Conservation (phyloP, 2,329 filamentous ascomycete genomes). For the Scedosporium boydii region DNA sequence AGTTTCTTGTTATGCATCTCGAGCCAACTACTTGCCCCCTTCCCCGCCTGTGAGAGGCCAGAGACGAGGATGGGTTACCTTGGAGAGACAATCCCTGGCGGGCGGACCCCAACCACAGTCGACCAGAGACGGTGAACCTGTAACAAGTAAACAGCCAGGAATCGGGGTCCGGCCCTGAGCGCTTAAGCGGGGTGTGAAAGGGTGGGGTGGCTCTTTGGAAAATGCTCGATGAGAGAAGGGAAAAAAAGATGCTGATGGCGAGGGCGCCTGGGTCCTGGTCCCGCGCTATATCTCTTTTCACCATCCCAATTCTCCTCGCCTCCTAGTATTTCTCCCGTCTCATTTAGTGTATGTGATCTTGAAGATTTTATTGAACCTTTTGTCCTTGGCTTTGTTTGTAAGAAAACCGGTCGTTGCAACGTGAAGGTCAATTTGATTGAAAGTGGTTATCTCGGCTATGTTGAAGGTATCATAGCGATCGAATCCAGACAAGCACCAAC, state of each 20-base stretch:
- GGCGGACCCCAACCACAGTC: not conserved
- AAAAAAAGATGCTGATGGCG: not conserved
- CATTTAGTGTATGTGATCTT: not conserved
- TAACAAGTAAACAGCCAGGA: not conserved
- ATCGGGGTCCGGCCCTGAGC: constrained; percentile 5
- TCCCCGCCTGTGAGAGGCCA: constrained; percentile 5
- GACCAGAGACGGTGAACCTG: not conserved
- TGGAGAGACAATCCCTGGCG: not conserved
- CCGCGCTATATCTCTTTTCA: not conserved
- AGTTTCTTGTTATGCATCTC: constrained; percentile 2
- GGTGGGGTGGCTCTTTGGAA: not conserved
- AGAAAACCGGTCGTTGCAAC: not conserved
- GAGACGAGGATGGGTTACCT: not conserved
- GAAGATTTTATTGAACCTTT: not conserved
- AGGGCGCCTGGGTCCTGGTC: not conserved
- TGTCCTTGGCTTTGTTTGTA: not conserved
- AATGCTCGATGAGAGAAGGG: not conserved
- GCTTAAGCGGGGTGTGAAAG: not conserved
- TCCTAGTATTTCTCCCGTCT: not conserved
- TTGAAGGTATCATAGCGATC: not conserved
- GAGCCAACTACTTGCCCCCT: constrained; percentile 2
- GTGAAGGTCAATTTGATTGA: not conserved
- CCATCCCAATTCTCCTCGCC: not conserved
- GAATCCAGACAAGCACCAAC: not conserved
- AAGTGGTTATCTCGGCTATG: not conserved